Evolutionary conservation across 257 asterid genomes (phyloP).

Genomic region (Sherardia arvensis): DNA sequence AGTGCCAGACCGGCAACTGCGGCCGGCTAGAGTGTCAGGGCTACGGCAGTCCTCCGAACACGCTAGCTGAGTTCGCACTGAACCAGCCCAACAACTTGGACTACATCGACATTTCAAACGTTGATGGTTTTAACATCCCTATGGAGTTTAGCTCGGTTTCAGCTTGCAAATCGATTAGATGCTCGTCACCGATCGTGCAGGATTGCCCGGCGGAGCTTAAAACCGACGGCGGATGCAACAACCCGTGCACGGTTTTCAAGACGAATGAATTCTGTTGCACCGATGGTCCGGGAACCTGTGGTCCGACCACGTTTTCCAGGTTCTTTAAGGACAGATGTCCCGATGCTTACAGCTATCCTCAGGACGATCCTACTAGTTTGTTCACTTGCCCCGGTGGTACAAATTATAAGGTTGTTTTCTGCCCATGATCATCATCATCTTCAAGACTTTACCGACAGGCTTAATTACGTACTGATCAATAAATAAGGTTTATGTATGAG

Average conservation of each 20-base stretch:
- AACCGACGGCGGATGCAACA: conserved; percentile 33
- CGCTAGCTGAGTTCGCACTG: conserved; percentile 22
- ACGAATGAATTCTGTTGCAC: conserved; percentile 37
- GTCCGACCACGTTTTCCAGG: conserved; percentile 20
- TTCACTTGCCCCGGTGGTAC: conserved; percentile 42
- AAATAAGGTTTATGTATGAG: neutral
- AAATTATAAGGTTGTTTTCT: conserved; percentile 41
- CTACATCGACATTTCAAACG: conserved; percentile 16
- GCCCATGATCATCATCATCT: conserved; percentile 28
- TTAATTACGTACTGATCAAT: neutral
- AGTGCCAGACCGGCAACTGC: conserved; percentile 25
- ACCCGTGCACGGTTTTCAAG: conserved; percentile 24
- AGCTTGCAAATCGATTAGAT: conserved; percentile 12
- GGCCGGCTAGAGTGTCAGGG: conserved; percentile 13
- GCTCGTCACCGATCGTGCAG: conserved; percentile 22
- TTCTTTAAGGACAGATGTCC: conserved; percentile 32
- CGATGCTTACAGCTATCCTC: conserved; percentile 48
- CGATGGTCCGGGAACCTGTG: conserved; percentile 35
- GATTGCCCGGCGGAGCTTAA: conserved; percentile 33
- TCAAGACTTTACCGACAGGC: neutral
- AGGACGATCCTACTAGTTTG: conserved; percentile 37
- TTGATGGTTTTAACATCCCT: conserved; percentile 23
- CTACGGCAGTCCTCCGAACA: conserved; percentile 18
- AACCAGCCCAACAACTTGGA: conserved; percentile 23
- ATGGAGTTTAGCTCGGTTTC: conserved; percentile 18